Evolutionary conservation across 768 basidiomycete species (phyloP).

Genomic region (Rhodotorula kratochvilovae): DNA sequence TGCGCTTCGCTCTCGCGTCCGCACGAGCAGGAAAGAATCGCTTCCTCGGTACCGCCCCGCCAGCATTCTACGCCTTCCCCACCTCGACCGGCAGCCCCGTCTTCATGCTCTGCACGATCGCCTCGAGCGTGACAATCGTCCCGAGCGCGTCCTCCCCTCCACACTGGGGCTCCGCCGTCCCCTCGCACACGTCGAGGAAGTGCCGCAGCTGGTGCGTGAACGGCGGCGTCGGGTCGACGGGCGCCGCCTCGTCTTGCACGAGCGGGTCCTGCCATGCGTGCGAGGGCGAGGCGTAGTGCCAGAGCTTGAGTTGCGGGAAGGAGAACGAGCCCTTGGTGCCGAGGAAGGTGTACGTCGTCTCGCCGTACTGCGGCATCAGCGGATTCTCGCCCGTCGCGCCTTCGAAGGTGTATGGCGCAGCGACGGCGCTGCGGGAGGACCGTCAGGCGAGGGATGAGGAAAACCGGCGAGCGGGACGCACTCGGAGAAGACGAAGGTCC

Average conservation of each 20-base stretch:
- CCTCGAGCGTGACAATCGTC: conserved; percentile 32
- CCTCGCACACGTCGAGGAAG: conserved; percentile 31
- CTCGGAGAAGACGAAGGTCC: conserved; percentile 42
- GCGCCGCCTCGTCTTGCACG: background rate
- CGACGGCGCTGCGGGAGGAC: conserved; percentile 20
- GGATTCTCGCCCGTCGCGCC: conserved; percentile 42
- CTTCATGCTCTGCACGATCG: conserved; percentile 25
- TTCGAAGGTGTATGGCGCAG: conserved; percentile 37
- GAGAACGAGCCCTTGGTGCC: conserved; percentile 29
- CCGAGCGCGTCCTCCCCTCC: conserved; percentile 24
- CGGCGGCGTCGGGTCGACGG: conserved; percentile 28
- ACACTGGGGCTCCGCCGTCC: conserved; percentile 34
- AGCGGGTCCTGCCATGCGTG: conserved; percentile 23
- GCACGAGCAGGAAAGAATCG: no score
- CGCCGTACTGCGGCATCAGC: conserved; percentile 14
- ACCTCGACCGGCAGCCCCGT: conserved; percentile 23
- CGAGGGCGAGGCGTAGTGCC: conserved; percentile 10
- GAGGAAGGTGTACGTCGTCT: conserved; percentile 35
- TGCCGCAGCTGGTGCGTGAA: conserved; percentile 39
- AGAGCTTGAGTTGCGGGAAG: conserved; percentile 28
- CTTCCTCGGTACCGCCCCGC: no score
- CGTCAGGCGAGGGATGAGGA: background rate
- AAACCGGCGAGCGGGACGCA: background rate
- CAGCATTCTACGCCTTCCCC: background rate
- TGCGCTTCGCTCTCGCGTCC: no score